Conservation (phyloP, 2,329 filamentous ascomycete species). For the Aureobasidium sp. region DNA sequence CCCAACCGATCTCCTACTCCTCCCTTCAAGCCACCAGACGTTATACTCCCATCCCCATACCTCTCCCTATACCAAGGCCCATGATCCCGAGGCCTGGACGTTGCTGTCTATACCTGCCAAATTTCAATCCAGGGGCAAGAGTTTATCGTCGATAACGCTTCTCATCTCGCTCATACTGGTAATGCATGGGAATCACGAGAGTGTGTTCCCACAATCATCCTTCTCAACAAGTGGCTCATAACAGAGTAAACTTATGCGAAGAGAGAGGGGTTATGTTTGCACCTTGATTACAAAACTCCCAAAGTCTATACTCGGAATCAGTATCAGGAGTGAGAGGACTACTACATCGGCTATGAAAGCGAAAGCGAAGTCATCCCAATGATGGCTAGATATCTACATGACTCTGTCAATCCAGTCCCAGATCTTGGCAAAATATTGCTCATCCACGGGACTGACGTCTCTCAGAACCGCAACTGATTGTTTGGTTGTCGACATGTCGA, state of each 20-base stretch:
- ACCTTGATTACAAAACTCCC: background rate
- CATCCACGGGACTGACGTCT: constrained; percentile 32
- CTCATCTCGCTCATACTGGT: constrained; percentile 9
- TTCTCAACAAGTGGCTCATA: background rate
- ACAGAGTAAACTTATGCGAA: constrained; percentile 4
- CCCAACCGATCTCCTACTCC: background rate
- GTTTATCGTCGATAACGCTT: constrained; percentile 8
- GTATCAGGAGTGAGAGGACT: too few relatives aligned
- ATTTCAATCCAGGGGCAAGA: constrained; percentile 12
- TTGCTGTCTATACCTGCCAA: background rate
- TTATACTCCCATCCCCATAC: constrained; percentile 5
- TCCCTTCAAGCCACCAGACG: background rate
- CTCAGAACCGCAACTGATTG: constrained; percentile 27
- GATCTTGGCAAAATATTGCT: constrained; percentile 35
- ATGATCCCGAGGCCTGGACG: background rate
- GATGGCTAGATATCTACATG: constrained; percentile 15
- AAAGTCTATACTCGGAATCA: background rate
- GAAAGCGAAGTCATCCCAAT: background rate
- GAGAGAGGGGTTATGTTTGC: background rate
- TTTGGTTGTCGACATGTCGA: constrained; percentile 29
- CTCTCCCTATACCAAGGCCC: constrained; percentile 2
- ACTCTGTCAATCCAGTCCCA: constrained; percentile 32
- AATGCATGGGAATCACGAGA: constrained; percentile 6
- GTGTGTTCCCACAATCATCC: background rate
- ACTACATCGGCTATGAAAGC: too few relatives aligned